A percentile compares a stretch with the other conserved stretches of the same genome.
Evolutionary conservation across 108 stramenopile genomes (phyloP).

Genomic region (Cyclotella baltica): DNA sequence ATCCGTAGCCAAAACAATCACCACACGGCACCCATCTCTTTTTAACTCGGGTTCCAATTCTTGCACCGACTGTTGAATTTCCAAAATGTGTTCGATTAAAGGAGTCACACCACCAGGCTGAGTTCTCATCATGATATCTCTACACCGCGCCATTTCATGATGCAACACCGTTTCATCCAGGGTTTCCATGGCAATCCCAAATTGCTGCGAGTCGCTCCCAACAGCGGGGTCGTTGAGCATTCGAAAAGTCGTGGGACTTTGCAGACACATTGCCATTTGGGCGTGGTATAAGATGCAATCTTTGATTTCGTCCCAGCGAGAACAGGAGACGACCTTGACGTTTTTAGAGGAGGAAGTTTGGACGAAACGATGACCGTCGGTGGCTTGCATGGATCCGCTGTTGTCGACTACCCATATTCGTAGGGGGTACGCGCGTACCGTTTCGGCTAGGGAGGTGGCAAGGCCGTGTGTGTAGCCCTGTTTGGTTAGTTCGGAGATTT

Average conservation of each 20-base stretch:
- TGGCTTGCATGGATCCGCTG: slow-evolving; percentile 71
- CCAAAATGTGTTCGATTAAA: slow-evolving; percentile 70
- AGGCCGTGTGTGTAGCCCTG: slow-evolving; percentile 82
- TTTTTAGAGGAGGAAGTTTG: slow-evolving; percentile 41
- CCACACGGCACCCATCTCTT: slow-evolving; percentile 70
- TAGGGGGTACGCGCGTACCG: slow-evolving; percentile 52
- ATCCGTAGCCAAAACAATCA: slow-evolving; percentile 88
- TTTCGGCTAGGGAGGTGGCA: slow-evolving; percentile 63
- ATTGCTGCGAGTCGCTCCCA: slow-evolving; percentile 59
- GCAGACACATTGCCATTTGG: slow-evolving; percentile 62
- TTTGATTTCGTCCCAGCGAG: slow-evolving; percentile 79
- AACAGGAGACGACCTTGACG: slow-evolving; percentile 58
- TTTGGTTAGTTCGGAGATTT: slow-evolving; percentile 42
- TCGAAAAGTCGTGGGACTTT: slow-evolving; percentile 76
- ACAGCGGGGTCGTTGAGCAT: slow-evolving; percentile 69
- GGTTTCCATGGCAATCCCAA: slow-evolving; percentile 45
- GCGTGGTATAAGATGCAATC: slow-evolving; percentile 75
- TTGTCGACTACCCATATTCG: slow-evolving; percentile 85
- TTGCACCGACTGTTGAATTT: slow-evolving; percentile 67
- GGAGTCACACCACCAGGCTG: slow-evolving; percentile 84
- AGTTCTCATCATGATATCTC: slow-evolving; percentile 58
- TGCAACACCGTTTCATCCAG: slow-evolving; percentile 42
- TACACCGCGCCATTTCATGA: slow-evolving; percentile 59
- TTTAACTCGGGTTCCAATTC: slow-evolving; percentile 57
- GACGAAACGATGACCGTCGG: slow-evolving; percentile 85